A percentile compares a stretch with the other conserved stretches of the same genome.
These are phyloP conservation scores for Silybum marianum DNA, from an alignment of 129 eudicot species.

Conservation along the genomic window DNA sequence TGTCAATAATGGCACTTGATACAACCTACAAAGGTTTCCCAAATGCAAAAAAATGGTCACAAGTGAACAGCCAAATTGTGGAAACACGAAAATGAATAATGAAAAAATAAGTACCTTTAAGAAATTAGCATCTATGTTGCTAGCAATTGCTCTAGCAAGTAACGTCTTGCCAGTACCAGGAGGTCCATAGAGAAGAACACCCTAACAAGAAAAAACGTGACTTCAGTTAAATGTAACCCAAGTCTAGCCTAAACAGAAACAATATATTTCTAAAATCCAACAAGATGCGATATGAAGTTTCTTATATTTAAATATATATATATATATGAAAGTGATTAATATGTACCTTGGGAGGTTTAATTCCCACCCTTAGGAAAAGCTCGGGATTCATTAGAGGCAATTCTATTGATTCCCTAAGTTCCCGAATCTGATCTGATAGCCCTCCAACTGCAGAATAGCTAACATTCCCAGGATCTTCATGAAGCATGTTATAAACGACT, in stretches of 20 bases:
- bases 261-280: neutral
- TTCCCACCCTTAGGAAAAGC: conserved; percentile 92
- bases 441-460: conserved; percentile 99
- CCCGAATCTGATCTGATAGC: conserved; percentile 92
- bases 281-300: neutral
- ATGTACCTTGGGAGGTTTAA: conserved; percentile 96
- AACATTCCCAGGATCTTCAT: conserved; percentile 97
- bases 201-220: conserved; percentile 40
- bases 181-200: conserved; percentile 99
- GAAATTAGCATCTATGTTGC: conserved; percentile 97
- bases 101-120: conserved; percentile 51
- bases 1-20: conserved; percentile 96
- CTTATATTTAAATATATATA: neutral
- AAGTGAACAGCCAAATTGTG: neutral
- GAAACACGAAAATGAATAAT: conserved; percentile 1
- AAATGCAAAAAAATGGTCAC: neutral
- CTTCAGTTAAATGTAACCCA: neutral
- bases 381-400: conserved; percentile 98
- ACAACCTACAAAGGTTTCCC: conserved; percentile 62
- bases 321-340: neutral
- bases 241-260: conserved; percentile 9
- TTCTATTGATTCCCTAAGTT: conserved; percentile 96
- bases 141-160: conserved; percentile 94
- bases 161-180: conserved; percentile 99
- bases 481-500: conserved; percentile 96